phyloP scores from a whole-genome alignment of 148 eudicot species.

The Suaeda aralocaspica region DNA sequence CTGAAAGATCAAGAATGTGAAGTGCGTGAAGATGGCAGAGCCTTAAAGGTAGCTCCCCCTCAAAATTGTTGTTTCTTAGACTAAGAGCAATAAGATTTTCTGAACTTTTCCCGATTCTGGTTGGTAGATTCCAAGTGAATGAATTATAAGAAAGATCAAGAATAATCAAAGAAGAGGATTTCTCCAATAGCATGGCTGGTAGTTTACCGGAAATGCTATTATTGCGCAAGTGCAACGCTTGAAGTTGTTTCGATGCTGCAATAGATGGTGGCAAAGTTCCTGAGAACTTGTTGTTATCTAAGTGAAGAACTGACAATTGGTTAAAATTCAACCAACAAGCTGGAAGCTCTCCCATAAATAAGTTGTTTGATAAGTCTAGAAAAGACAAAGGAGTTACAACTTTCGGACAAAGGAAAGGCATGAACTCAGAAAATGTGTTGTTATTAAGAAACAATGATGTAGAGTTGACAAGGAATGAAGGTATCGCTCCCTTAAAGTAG shows the following conservation, averaged over 20 bases:
- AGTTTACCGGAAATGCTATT: constrained; percentile 9
- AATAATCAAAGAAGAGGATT: background rate
- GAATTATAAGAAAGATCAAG: constrained; percentile 13
- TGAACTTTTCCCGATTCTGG: constrained; percentile 1
- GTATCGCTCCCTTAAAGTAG: no score
- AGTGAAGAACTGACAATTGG: background rate
- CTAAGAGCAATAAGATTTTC: background rate
- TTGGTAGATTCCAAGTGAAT: constrained; percentile 4
- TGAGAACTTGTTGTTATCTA: constrained; percentile 13
- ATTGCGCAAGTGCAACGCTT: constrained; percentile 8
- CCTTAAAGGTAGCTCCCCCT: constrained; percentile 8
- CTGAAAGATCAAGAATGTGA: constrained; percentile 8
- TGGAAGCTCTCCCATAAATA: no score
- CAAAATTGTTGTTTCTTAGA: constrained; percentile 10
- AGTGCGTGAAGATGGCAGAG: constrained; percentile 6
- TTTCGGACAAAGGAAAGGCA: no score
- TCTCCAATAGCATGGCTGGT: background rate
- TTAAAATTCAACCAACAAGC: background rate
- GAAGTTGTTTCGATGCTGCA: background rate
- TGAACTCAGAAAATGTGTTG: no score
- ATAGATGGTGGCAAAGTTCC: constrained; percentile 8
- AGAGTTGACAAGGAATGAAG: no score
- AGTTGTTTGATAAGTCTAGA: no score
- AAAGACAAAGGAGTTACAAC: no score
- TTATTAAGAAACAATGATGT: no score